A percentile compares a stretch with the other conserved stretches of the same genome.
Evolutionary conservation across 495 filamentous ascomycete species (phyloP).

Genomic region (Trichoderma parareesei): DNA sequence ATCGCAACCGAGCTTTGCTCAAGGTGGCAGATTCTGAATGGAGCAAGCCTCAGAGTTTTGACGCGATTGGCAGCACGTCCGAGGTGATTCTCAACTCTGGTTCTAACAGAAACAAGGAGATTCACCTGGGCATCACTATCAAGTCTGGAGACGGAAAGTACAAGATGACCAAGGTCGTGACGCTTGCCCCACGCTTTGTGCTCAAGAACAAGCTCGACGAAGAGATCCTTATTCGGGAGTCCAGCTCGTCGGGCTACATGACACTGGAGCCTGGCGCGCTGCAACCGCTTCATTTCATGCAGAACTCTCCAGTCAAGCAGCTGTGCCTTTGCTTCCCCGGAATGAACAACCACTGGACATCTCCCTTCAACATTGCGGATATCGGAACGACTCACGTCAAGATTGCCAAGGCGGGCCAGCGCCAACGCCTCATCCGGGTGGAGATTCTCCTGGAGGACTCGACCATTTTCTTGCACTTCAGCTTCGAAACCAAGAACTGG

Average conservation of each 20-base stretch:
- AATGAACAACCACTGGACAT: slow-evolving; percentile 95
- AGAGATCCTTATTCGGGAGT: slow-evolving; percentile 81
- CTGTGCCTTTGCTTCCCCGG: slow-evolving; percentile 89
- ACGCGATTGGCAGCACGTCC: slow-evolving; percentile 89
- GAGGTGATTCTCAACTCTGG: slow-evolving; percentile 73
- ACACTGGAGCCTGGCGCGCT: slow-evolving; percentile 66
- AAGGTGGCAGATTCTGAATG: slow-evolving; percentile 83
- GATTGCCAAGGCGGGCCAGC: slow-evolving; percentile 78
- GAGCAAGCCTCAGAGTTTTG: slow-evolving; percentile 97
- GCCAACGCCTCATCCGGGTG: slow-evolving; percentile 78
- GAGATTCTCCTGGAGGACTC: slow-evolving; percentile 87
- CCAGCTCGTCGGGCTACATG: slow-evolving; percentile 72
- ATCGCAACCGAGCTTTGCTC: slow-evolving; percentile 77
- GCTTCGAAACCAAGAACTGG: slow-evolving; percentile 86
- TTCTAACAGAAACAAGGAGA: slow-evolving; percentile 58
- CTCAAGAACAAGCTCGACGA: slow-evolving; percentile 88
- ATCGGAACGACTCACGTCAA: slow-evolving; percentile 88
- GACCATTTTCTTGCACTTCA: slow-evolving; percentile 88
- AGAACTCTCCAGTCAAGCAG: slow-evolving; percentile 71
- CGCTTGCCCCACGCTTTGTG: slow-evolving; percentile 86
- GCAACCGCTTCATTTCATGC: slow-evolving; percentile 78
- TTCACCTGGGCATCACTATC: slow-evolving; percentile 83
- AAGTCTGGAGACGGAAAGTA: slow-evolving; percentile 93
- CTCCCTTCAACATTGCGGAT: slow-evolving; percentile 93
- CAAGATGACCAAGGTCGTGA: slow-evolving; percentile 90